These are phyloP conservation scores for Tricholoma sp. DNA, from an alignment of 768 basidiomycete species.

Conservation along the genomic window DNA sequence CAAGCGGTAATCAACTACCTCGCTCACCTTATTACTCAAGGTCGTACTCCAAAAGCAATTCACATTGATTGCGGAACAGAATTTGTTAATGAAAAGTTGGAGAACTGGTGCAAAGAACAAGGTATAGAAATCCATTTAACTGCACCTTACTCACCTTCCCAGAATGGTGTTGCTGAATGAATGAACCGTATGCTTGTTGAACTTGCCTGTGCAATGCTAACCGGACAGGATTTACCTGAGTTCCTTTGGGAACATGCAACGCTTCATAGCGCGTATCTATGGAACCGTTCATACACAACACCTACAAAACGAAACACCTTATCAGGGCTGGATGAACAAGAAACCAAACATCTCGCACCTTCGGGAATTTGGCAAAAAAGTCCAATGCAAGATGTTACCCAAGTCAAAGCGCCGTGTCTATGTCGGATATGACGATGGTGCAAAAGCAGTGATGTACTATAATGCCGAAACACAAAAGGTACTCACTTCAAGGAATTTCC, in stretches of 20 bases:
- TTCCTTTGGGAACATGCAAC: no score
- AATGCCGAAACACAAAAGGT: background rate
- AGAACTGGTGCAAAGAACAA: background rate
- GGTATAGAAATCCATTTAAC: background rate
- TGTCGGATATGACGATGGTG: background rate
- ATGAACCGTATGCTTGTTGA: conserved; percentile 2
- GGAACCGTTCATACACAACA: no score
- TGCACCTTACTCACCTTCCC: background rate
- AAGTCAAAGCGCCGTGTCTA: conserved; percentile 1
- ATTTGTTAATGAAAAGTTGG: background rate
- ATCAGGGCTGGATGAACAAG: background rate
- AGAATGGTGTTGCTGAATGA: conserved; percentile 7
- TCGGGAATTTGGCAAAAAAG: background rate
- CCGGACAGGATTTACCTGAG: background rate
- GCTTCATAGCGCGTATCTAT: no score
- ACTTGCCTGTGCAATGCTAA: conserved; percentile 6
- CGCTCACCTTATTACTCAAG: background rate
- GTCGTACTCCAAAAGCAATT: background rate
- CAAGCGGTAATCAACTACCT: background rate
- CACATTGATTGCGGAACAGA: background rate
- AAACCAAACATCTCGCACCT: background rate
- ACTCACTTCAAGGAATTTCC: no score
- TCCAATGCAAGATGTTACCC: background rate
- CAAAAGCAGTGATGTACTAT: background rate
- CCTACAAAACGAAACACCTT: no score